Evolutionary conservation across 345 rosid species (phyloP), one percentile per base, ranked within the genome.

Genomic region (Erysimum cheiranthoides): DNA sequence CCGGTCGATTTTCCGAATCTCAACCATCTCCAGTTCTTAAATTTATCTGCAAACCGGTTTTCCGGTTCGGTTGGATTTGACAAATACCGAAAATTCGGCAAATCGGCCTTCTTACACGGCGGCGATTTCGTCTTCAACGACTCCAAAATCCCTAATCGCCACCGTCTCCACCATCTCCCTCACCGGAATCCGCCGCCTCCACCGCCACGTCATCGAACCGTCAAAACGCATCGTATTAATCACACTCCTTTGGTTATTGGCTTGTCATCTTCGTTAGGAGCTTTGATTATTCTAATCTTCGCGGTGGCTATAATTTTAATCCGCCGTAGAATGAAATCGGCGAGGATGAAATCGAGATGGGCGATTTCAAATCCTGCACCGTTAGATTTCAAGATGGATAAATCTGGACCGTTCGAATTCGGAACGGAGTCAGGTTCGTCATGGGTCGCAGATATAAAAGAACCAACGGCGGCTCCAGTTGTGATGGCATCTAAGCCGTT

Each of bases 391-490:
- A 90, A 88, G 85, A 71, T 92, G 74, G 97, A 92, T 28, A 88
- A 88, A 87, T 85, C 96, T 10, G 97, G 99, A 60, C 97, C 97
- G 59, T 94, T 92, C 82, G 81, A 90, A 35, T 94, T 94, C 83
- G 95, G 84, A 69, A 94, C 98, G 3, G 96, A 85, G 72, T 92
- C 97, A 0, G 98, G 98, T 8, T 79, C 90, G 21, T 89, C 95
- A 21, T 92, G 98, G 98, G 93, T 94, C 28, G 97, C 96, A 0
- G 97, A 94, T 77, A 86, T 94, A 53, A 90, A 81, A 53, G 96
- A 94, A 32, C 97, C 98, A 21, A 85, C 91, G 35, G 85, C 90
- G n/a, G 95, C 98, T 1, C 75, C 90, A 5, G 93, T 94, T 40
- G 78, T 88, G 34, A 92, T 94, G 95, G 83, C 84, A 40, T 84